Percentiles rank a stretch among this genome's conserved stretches.
phyloP scores from a whole-genome alignment of 352 stramenopile species.

The Phytophthora europaea region DNA sequence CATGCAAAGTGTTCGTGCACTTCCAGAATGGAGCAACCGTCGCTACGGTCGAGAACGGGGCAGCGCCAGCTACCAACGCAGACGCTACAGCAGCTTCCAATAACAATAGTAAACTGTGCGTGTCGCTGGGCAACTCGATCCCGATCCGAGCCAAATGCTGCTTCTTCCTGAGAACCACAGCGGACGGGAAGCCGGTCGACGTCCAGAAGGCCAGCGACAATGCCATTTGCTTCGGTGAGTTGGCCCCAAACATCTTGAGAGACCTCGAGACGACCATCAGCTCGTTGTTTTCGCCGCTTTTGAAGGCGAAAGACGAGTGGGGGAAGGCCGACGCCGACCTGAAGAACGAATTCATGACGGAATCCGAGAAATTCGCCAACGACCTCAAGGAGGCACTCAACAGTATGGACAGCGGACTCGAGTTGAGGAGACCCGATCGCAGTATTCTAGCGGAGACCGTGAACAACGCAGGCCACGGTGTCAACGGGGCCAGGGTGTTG shows the following conservation, averaged over 20 bases:
- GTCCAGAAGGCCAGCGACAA: conserved; percentile 82
- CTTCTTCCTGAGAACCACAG: conserved; percentile 82
- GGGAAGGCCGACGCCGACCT: conserved; percentile 95
- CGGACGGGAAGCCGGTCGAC: conserved; percentile 82
- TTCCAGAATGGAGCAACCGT: conserved; percentile 40
- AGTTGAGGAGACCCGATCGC: conserved; percentile 91
- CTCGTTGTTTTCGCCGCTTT: conserved; percentile 91
- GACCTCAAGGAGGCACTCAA: conserved; percentile 96
- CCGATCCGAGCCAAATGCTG: conserved; percentile 85
- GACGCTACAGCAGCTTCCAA: conserved; percentile 11
- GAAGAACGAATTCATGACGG: conserved; percentile 93
- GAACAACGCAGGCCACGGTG: conserved; percentile 46
- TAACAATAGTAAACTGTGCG: conserved; percentile 66
- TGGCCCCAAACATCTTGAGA: conserved; percentile 85
- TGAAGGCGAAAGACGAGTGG: conserved; percentile 96
- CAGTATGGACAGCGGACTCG: conserved; percentile 95
- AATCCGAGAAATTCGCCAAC: conserved; percentile 96
- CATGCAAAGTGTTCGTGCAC: conserved; percentile 84
- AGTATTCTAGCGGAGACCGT: conserved; percentile 75
- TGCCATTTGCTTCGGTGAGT: conserved; percentile 84
- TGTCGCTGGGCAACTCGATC: conserved; percentile 75
- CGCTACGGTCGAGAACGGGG: conserved; percentile 18
- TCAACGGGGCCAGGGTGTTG: conserved; percentile 62
- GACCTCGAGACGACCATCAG: conserved; percentile 87
- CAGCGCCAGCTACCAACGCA: background rate